Evolutionary conservation across 371 early-diverging fungal species (phyloP).

Genomic region (Cokeromyces recurvatus): DNA sequence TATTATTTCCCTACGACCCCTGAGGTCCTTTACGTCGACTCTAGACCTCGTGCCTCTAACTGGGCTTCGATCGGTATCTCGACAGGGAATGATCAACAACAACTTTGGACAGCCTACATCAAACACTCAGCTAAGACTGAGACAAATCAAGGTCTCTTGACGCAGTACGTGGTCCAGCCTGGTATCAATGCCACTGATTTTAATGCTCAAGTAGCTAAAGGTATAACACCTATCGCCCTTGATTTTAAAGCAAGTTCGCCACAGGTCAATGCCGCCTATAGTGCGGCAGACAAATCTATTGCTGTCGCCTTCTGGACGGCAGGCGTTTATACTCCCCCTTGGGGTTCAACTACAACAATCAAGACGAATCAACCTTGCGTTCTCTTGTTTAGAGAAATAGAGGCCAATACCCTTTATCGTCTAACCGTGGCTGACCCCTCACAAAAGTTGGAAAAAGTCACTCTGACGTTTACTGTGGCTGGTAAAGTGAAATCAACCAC

Average conservation of each 20-base stretch:
- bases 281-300: slow-evolving; percentile 12
- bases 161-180: slow-evolving; percentile 23
- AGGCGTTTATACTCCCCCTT: slow-evolving; percentile 14
- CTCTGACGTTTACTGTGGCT: slow-evolving; percentile 5
- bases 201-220: neutral
- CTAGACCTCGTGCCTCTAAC: slow-evolving; percentile 3
- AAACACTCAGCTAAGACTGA: slow-evolving; percentile 3
- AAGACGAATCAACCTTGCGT: slow-evolving; percentile 11
- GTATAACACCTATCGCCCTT: slow-evolving; percentile 5
- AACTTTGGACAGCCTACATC: slow-evolving; percentile 20
- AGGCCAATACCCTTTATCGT: neutral
- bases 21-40: slow-evolving; percentile 11
- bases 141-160: slow-evolving; percentile 5
- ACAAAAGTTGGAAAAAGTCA: slow-evolving; percentile 10
- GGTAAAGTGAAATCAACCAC: neutral
- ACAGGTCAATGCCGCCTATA: slow-evolving; percentile 17
- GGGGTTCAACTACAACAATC: slow-evolving; percentile 3
- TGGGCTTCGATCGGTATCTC: slow-evolving; percentile 29
- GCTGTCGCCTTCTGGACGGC: slow-evolving; percentile 27
- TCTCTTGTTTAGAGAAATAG: slow-evolving; percentile 1
- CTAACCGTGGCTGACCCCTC: slow-evolving; percentile 23
- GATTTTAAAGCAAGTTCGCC: slow-evolving; percentile 10
- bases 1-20: slow-evolving; percentile 19
- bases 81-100: slow-evolving; percentile 3
- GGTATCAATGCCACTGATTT: slow-evolving; percentile 5